These are phyloP conservation scores for Ceratocystis eucalypticola DNA, from an alignment of 2,329 filamentous ascomycete species.

Conservation along the genomic window DNA sequence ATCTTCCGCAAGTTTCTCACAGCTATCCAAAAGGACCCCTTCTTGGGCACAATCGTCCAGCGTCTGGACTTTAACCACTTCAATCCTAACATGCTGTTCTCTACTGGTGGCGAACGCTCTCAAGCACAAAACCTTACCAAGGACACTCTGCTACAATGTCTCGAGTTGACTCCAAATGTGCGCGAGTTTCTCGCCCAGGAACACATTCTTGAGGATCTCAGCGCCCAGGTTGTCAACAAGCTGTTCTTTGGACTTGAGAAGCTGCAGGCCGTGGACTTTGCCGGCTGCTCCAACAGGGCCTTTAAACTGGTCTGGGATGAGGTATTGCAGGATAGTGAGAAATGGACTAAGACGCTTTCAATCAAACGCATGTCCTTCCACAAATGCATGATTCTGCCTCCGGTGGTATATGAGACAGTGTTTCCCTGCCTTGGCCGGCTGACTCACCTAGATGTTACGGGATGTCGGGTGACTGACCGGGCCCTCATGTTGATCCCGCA, in stretches of 20 bases:
- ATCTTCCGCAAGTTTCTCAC: constrained; percentile 71
- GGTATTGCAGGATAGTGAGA: constrained; percentile 35
- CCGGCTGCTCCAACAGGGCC: constrained; percentile 53
- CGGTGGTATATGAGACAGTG: constrained; percentile 52
- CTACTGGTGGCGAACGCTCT: constrained; percentile 58
- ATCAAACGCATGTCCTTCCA: constrained; percentile 61
- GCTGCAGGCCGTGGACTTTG: constrained; percentile 60
- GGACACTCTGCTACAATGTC: constrained; percentile 56
- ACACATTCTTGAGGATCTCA: constrained; percentile 64
- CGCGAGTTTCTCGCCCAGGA: constrained; percentile 71
- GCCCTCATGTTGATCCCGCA: constrained; percentile 57
- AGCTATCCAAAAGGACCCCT: constrained; percentile 52
- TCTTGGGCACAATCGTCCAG: constrained; percentile 60
- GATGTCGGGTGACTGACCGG: constrained; percentile 59
- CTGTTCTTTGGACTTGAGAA: constrained; percentile 53
- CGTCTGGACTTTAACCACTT: constrained; percentile 78
- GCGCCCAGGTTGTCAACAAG: constrained; percentile 53
- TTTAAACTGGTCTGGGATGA: constrained; percentile 55
- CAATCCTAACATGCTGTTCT: constrained; percentile 64
- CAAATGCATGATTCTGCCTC: constrained; percentile 59
- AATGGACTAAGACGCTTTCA: constrained; percentile 26
- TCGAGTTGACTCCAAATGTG: constrained; percentile 58
- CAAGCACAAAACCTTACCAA: constrained; percentile 65
- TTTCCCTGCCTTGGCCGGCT: constrained; percentile 56
- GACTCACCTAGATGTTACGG: constrained; percentile 68